Conservation (phyloP, 371 early-diverging fungal species). For the Lichtheimia ramosa region DNA sequence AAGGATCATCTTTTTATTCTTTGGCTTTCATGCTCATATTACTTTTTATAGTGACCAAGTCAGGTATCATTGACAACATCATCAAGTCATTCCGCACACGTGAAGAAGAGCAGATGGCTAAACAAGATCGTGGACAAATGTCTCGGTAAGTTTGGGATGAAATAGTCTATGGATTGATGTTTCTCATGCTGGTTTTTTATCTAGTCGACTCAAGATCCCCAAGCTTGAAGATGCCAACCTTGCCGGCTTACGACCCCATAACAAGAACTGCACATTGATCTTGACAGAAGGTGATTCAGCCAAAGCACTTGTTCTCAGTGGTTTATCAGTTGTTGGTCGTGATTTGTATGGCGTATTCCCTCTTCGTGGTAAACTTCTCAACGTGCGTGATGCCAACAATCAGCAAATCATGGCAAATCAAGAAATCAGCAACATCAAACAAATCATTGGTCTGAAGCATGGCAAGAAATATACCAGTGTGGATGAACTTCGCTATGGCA, state of each 20-base stretch:
- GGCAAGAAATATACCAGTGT: conserved; percentile 78
- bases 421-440: conserved; percentile 93
- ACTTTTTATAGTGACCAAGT: conserved; percentile 58
- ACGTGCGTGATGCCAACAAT: conserved; percentile 94
- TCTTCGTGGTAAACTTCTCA: conserved; percentile 97
- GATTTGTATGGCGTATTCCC: conserved; percentile 99
- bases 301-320: conserved; percentile 95
- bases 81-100: conserved; percentile 80
- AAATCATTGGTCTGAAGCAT: conserved; percentile 97
- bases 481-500: conserved; percentile 93
- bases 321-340: conserved; percentile 93
- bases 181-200: neutral
- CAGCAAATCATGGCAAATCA: conserved; percentile 83
- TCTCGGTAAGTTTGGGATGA: conserved; percentile 16
- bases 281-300: conserved; percentile 99
- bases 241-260: conserved; percentile 83
- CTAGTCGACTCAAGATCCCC: conserved; percentile 81
- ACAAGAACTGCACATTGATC: conserved; percentile 93
- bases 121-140: conserved; percentile 89
- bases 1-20: neutral
- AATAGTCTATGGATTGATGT: neutral
- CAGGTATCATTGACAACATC: conserved; percentile 89
- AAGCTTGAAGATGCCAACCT: conserved; percentile 99
- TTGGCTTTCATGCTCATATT: neutral
- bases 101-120: conserved; percentile 86